Base-by-base conservation (phyloP, 345 rosid genomes). In the Ceriops tagal region DNA sequence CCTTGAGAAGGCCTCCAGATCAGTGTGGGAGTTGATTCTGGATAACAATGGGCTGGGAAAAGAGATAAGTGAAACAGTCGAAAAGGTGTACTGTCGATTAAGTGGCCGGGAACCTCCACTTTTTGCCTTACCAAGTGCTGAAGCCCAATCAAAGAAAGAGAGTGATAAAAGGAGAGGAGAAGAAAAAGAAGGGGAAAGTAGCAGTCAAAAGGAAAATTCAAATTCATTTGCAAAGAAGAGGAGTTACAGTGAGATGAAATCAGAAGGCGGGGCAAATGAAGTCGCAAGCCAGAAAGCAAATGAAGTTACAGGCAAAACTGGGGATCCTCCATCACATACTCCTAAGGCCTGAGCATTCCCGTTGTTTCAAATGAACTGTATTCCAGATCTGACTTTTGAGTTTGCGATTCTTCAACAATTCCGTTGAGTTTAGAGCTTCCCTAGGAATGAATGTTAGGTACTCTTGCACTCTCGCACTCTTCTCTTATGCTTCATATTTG, bases 1-100 rank as follows among this genome's bases (percentile, higher is more conserved):
- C 72, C 87, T 92, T 1, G 96, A 95, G 84, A 92, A 85, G 80
- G 99, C 97, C 56, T 95, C 97, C 15, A 90, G 88, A 80, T 92
- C 97, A n/a, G 96, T 92, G 65, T 95, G 99, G 99, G 99, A 95
- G 62, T 68, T 95, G 82, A 95, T 95, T 72, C 80, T 95, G 71
- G 96, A 92, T 71, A 69, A 70, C 49, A 76, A 85, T 53, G 99
- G 98, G 19, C 67, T 90, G 47, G 97, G 99, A 61, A 90, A 89
- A 76, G 87, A 84, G 53, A 81, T 81, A 63, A 75, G 77, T 22
- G 85, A 81, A 69, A 79, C 80, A 0, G 84, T 83, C 53, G 99
- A 92, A 76, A 85, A 77, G 63, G 97, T 86, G 6, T 95, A 84
- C 64, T 87, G 88, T 73, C 87, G 85, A 71, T 74, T 90, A 61